Conservation (phyloP, 106 monocot species). For the Dioscorea zingiberensis region DNA sequence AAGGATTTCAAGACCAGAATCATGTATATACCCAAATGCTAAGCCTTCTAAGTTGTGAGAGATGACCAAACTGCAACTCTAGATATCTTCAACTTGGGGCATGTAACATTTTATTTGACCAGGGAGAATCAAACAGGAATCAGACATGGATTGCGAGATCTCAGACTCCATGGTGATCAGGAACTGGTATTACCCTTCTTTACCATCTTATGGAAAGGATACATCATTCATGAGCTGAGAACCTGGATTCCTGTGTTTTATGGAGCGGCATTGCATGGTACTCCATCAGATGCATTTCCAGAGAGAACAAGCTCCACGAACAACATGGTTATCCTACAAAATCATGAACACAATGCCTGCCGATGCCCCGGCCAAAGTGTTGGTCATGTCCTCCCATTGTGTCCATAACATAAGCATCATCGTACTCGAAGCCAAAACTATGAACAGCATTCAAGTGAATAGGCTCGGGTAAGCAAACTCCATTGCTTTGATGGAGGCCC, state of each 20-base stretch:
- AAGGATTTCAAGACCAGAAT: too few species aligned
- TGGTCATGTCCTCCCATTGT: slow-evolving; percentile 36
- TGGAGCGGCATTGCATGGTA: not conserved
- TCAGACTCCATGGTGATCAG: too few species aligned
- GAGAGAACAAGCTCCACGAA: not conserved
- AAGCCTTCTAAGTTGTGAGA: too few species aligned
- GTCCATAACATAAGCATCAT: slow-evolving; percentile 29
- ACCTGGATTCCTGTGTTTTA: not conserved
- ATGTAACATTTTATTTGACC: too few species aligned
- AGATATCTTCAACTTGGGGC: too few species aligned
- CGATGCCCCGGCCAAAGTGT: slow-evolving; percentile 36
- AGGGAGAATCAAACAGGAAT: too few species aligned
- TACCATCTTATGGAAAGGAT: too few species aligned
- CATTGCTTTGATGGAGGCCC: slow-evolving; percentile 59
- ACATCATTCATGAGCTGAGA: not conserved
- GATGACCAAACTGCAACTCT: too few species aligned
- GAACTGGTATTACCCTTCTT: too few species aligned
- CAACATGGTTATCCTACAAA: slow-evolving; percentile 30
- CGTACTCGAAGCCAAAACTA: slow-evolving; percentile 58
- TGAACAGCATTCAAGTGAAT: slow-evolving; percentile 41
- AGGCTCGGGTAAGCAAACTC: slow-evolving; percentile 33
- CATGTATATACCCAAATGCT: too few species aligned
- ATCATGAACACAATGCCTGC: slow-evolving; percentile 55
- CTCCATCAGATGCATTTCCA: not conserved
- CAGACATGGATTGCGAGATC: too few species aligned